Conservation (phyloP, 1,139 yeast genomes). For the Hanseniaspora uvarum region DNA sequence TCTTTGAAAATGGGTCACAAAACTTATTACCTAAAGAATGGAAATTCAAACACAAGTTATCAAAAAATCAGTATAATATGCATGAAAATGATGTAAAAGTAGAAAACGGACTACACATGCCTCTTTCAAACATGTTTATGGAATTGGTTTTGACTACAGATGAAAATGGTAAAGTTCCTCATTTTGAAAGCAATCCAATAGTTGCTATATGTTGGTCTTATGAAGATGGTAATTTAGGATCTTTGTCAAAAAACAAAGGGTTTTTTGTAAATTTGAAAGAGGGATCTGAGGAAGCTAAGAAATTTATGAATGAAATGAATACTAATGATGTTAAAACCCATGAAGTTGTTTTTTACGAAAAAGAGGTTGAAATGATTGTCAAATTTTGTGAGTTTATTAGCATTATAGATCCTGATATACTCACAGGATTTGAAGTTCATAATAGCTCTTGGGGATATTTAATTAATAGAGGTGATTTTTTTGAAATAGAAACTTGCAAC, state of each 20-base stretch:
- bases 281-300: slow-evolving; percentile 9
- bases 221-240: slow-evolving; percentile 6
- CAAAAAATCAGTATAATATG: slow-evolving; percentile 2
- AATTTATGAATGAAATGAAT: slow-evolving; percentile 16
- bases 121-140: slow-evolving; percentile 10
- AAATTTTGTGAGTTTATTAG: slow-evolving; percentile 49
- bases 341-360: slow-evolving; percentile 32
- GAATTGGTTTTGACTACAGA: slow-evolving; percentile 1
- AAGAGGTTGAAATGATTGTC: slow-evolving; percentile 49
- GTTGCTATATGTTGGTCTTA: slow-evolving; percentile 3
- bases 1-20: slow-evolving; percentile 9
- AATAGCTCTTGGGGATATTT: slow-evolving; percentile 82
- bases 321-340: slow-evolving; percentile 21
- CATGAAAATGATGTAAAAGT: background rate
- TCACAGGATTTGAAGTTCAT: slow-evolving; percentile 78
- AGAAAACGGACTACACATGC: background rate
- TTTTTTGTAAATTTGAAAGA: slow-evolving; percentile 10
- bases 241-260: slow-evolving; percentile 8
- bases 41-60: slow-evolving; percentile 7
- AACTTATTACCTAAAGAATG: slow-evolving; percentile 10
- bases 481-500: slow-evolving; percentile 44
- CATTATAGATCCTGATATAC: slow-evolving; percentile 70
- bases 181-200: background rate
- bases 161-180: slow-evolving; percentile 1
- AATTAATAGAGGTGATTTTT: slow-evolving; percentile 50